Evolutionary conservation across 2,329 filamentous ascomycete genomes (phyloP), one percentile per base, ranked within the genome.

Genomic region (Thielaviopsis cerberus): DNA sequence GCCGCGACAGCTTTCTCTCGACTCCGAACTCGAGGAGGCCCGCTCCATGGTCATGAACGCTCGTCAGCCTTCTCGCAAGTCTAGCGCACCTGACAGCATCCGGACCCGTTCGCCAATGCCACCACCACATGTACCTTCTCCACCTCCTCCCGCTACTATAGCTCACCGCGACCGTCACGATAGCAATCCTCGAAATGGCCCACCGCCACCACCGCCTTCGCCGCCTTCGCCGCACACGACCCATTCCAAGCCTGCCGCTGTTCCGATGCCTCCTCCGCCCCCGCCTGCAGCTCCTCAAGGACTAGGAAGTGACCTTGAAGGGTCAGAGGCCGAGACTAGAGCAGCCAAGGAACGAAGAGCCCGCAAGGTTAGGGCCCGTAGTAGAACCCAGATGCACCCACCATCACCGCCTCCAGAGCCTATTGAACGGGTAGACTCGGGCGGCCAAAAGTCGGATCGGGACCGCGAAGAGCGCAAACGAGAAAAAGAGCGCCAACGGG

Each of bases 401-500:
- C 60, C 57, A 37, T 61, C 57, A 7, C 57, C 54, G 15, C 57
- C 55, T 6, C 53, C 57, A 25, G 60, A 61, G 23, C 60, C 60
- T 13, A 30, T 45, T 20, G 55, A 57, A 22, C 50, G 59, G 17
- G 53, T 27, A 4, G 56, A 55, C 24, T 26, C 17, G 45, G 53
- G 53, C 25, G 50, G 51, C 20, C 45, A 58, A 24, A 53, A 51
- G 54, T 30, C 37, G 17, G 55, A 60, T 26, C 50, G 60, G 13
- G 58, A 62, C 63, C 50, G 60, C 13, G 58, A 62, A 63, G 64
- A 62, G 61, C 55, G 61, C 55, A 59, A 50, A 41, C 48, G 61
- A 59, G 34, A 62, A 54, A 53, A 59, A 57, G 17, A 62, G 51
- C 3, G 60, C 51, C 30, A 51, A 2, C 54, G 50, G 0, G 59